Base-by-base conservation (phyloP, 2,329 filamentous ascomycete genomes). In the Colletotrichum sansevieriae region DNA sequence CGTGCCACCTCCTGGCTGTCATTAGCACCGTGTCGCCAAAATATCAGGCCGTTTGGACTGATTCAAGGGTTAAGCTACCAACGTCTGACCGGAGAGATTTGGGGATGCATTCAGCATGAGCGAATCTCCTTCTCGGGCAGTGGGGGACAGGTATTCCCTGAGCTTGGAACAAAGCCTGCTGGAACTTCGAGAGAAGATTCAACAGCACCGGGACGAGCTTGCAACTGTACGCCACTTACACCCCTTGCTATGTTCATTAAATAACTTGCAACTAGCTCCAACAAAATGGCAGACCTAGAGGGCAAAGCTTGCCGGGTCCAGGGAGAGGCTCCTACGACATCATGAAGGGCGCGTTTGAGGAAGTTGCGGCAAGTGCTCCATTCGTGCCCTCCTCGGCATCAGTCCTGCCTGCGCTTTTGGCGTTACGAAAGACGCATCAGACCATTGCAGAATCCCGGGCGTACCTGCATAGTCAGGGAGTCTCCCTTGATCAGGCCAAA, bases 381-480 rank as follows among this genome's bases (percentile, higher is more conserved):
- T 88, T 89, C 72, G 81, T 95, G 22, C 92, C 93, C 3, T 83
- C 85, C 25, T 81, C 88, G 10, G 87, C 86, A 57, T 95, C 93
- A 20, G 83, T 90, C 6, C 79, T 96, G 7, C 92, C 92, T 3
- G 88, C 90, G 7, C 82, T 97, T 4, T 77, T 96, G 46, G 92
- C 93, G 6, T 79, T 94, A 62, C 89, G 91, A 59, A 89, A 87
- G 73, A 90, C 91, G 3, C 85, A 90, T 66, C 83, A 86, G 65
- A 89, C 89, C 15, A 86, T 92, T 56, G 78, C 84, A 68, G 90
- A 93, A 72, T 91, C 90, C 18, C 89, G 87, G 72, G 80, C 82
- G 20, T 89, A 89, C 61, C 83, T 93, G 12, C 75, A 77, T 4
- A 77, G 81, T 4, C 84, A 86, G 41, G 77, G 77, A 13, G 66